phyloP scores from a whole-genome alignment of 768 basidiomycete genomes.

The Hirschioporus abietinus region DNA sequence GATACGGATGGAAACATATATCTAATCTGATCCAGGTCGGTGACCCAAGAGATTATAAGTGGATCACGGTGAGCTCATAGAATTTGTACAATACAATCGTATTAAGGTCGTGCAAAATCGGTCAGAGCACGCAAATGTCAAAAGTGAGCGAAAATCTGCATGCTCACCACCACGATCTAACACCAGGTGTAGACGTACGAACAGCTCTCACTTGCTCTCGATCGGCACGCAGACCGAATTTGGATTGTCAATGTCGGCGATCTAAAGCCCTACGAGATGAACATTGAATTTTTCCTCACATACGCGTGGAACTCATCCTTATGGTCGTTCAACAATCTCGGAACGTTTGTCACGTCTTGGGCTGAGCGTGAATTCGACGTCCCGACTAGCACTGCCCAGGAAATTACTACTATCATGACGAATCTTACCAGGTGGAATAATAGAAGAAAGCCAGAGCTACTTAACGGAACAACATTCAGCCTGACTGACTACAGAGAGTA shows the following conservation, averaged over 20 bases:
- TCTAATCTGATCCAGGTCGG: conserved; percentile 41
- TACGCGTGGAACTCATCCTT: conserved; percentile 55
- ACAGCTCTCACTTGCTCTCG: conserved; percentile 62
- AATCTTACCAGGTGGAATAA: conserved; percentile 55
- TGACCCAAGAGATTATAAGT: conserved; percentile 62
- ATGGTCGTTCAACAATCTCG: conserved; percentile 50
- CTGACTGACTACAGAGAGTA: conserved; percentile 66
- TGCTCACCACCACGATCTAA: background rate
- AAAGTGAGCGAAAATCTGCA: conserved; percentile 29
- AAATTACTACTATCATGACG: conserved; percentile 46
- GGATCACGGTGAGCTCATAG: conserved; percentile 43
- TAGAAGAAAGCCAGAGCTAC: conserved; percentile 59
- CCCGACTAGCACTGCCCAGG: conserved; percentile 30
- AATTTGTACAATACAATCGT: conserved; percentile 1
- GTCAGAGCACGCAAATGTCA: conserved; percentile 47
- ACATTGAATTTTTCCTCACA: conserved; percentile 63
- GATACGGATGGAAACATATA: conserved; percentile 1
- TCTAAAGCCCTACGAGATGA: conserved; percentile 68
- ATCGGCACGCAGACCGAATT: conserved; percentile 50
- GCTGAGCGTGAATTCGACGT: conserved; percentile 61
- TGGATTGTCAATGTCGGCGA: conserved; percentile 78
- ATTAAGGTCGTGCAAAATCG: conserved; percentile 15
- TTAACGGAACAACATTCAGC: conserved; percentile 57
- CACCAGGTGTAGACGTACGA: conserved; percentile 45
- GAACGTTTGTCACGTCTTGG: conserved; percentile 50